phyloP scores from a whole-genome alignment of 1,284 basidiomycete species.

The Sanghuangporus baumii region DNA sequence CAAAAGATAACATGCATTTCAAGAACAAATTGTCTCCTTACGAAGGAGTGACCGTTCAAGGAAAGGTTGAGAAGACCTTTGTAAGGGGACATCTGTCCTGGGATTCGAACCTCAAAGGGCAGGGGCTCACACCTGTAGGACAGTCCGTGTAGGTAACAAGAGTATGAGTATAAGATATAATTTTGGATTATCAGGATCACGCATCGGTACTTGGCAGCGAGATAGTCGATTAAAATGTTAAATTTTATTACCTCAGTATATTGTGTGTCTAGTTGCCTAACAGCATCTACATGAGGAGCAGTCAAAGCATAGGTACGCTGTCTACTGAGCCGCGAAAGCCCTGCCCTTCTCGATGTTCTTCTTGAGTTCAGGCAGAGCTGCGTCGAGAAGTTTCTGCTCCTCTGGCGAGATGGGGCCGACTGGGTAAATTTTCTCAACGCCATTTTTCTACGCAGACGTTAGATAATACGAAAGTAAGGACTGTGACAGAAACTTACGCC shows the following conservation, averaged over 20 bases:
- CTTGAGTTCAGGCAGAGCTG: constrained; percentile 87
- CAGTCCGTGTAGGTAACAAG: background rate
- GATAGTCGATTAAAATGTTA: background rate
- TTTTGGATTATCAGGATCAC: background rate
- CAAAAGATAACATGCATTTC: constrained; percentile 69
- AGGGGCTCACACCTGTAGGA: background rate
- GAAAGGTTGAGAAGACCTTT: constrained; percentile 70
- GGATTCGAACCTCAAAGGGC: constrained; percentile 28
- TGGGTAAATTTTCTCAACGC: constrained; percentile 86
- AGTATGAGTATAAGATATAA: background rate
- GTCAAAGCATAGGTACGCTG: background rate
- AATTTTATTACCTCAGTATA: background rate
- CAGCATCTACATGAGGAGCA: background rate
- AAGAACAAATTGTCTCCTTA: constrained; percentile 93
- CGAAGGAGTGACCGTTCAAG: constrained; percentile 64
- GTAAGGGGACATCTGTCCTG: constrained; percentile 70
- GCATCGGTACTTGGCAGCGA: background rate
- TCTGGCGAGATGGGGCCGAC: constrained; percentile 71
- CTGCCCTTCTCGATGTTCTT: constrained; percentile 97
- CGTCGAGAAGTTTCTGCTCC: constrained; percentile 84
- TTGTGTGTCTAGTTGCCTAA: background rate
- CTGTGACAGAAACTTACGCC: constrained; percentile 52
- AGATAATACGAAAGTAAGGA: constrained; percentile 7
- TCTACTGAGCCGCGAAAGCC: constrained; percentile 52
- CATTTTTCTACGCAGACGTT: constrained; percentile 51